Conservation (phyloP, 1,284 basidiomycete species). For the Tremellales sp. region DNA sequence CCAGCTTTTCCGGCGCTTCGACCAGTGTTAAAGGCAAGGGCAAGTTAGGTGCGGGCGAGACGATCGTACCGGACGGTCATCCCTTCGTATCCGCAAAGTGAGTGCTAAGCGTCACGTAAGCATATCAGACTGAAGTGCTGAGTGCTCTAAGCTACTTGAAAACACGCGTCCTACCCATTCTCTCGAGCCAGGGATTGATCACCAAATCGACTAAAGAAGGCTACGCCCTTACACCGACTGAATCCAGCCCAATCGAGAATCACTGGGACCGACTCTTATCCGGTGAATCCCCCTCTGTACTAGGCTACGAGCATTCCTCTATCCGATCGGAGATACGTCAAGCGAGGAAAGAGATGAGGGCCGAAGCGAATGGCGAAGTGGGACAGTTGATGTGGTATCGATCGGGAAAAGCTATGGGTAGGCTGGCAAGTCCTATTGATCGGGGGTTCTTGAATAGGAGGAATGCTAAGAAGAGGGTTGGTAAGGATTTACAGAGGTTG, state of each 20-base stretch:
- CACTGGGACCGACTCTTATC: slow-evolving; percentile 22
- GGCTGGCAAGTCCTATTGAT: slow-evolving; percentile 30
- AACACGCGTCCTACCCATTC: slow-evolving; percentile 33
- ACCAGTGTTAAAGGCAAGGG: slow-evolving; percentile 2
- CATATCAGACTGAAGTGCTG: background rate
- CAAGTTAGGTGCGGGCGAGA: slow-evolving; percentile 8
- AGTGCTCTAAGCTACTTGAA: slow-evolving; percentile 35
- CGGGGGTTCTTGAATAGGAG: slow-evolving; percentile 33
- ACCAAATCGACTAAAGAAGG: background rate
- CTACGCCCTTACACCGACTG: slow-evolving; percentile 2
- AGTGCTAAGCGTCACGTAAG: slow-evolving; percentile 17
- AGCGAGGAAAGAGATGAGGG: background rate
- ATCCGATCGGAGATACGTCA: slow-evolving; percentile 2
- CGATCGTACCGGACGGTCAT: slow-evolving; percentile 30
- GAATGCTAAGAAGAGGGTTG: slow-evolving; percentile 16
- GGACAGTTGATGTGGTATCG: slow-evolving; percentile 1
- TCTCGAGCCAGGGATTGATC: slow-evolving; percentile 35
- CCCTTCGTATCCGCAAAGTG: slow-evolving; percentile 39
- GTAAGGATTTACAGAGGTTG: slow-evolving; percentile 23
- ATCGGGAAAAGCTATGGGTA: slow-evolving; percentile 26
- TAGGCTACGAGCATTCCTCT: slow-evolving; percentile 2
- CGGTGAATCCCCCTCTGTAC: slow-evolving; percentile 8
- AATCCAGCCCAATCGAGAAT: slow-evolving; percentile 4
- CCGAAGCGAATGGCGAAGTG: slow-evolving; percentile 6
- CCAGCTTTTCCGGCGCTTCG: too few species aligned